A percentile compares a stretch with the other conserved stretches of the same genome.
These are phyloP conservation scores for Blastomyces percursus DNA, from an alignment of 2,329 filamentous ascomycete genomes.

Conservation along the genomic window DNA sequence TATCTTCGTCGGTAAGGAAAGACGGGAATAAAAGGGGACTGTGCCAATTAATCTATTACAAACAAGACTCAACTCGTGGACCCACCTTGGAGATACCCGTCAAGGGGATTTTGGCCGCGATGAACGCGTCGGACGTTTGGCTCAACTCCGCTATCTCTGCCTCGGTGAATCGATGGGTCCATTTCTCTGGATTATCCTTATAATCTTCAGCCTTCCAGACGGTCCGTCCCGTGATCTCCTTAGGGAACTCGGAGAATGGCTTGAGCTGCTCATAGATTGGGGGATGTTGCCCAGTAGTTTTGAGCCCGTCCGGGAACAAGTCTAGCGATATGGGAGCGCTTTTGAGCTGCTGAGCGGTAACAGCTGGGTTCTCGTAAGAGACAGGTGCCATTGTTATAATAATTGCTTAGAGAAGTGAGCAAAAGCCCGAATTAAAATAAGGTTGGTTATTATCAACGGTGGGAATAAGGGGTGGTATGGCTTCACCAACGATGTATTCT, in stretches of 20 bases:
- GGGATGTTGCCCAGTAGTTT: conserved; percentile 60
- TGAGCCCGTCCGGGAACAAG: conserved; percentile 55
- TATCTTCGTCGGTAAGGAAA: not conserved
- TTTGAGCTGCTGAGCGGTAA: conserved; percentile 5
- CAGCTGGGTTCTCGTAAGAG: conserved; percentile 11
- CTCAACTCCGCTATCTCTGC: conserved; percentile 59
- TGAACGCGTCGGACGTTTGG: conserved; percentile 56
- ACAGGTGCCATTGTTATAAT: conserved; percentile 13
- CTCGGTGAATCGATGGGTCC: conserved; percentile 59
- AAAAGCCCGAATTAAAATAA: not conserved
- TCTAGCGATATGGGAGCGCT: conserved; percentile 11
- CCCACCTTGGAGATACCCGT: conserved; percentile 56
- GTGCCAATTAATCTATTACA: not conserved
- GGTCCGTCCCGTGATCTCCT: conserved; percentile 58
- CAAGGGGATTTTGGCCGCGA: conserved; percentile 52
- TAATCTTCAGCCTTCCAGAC: conserved; percentile 62
- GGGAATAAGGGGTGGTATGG: not conserved
- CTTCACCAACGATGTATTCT: not conserved
- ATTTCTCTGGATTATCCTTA: conserved; percentile 51
- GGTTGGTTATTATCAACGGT: not conserved
- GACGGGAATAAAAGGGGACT: not conserved
- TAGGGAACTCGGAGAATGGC: conserved; percentile 60
- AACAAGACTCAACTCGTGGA: not conserved
- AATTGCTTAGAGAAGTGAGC: not conserved
- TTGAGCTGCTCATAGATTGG: conserved; percentile 55